Percentiles rank a stretch among this genome's conserved stretches.
phyloP scores from a whole-genome alignment of 768 basidiomycete species.

The Tulasnella sp. region DNA sequence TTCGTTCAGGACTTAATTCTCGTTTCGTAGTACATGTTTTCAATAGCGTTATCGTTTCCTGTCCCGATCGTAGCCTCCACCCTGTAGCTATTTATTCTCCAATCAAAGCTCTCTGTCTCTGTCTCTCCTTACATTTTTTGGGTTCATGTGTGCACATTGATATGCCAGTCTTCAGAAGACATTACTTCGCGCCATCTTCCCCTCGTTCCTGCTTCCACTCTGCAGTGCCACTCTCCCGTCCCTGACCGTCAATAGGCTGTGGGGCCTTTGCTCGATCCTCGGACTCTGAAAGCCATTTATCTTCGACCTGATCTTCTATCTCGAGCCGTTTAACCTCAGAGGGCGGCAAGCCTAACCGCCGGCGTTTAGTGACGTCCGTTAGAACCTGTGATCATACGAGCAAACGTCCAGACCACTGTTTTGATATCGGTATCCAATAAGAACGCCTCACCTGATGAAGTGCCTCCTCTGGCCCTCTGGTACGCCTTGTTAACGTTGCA shows the following conservation, averaged over 20 bases:
- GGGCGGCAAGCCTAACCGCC: conserved; percentile 37
- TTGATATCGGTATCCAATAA: conserved; percentile 8
- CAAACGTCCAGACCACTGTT: background rate
- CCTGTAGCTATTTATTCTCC: conserved; percentile 20
- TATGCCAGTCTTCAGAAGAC: conserved; percentile 1
- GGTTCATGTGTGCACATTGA: background rate
- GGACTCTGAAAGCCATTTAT: conserved; percentile 40
- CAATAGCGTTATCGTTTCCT: conserved; percentile 25
- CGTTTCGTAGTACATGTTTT: conserved; percentile 20
- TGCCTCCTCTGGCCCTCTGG: conserved; percentile 37
- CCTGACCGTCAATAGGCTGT: conserved; percentile 39
- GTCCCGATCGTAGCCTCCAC: conserved; percentile 11
- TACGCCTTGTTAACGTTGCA: conserved; percentile 32
- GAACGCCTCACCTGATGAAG: conserved; percentile 40
- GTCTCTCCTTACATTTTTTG: background rate
- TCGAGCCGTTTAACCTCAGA: conserved; percentile 37
- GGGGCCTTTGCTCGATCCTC: conserved; percentile 37
- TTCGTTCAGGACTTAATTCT: conserved; percentile 26
- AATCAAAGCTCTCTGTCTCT: conserved; percentile 8
- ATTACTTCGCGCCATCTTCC: conserved; percentile 38
- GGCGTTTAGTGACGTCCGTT: conserved; percentile 38
- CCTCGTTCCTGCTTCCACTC: conserved; percentile 45
- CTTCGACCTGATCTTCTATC: conserved; percentile 41
- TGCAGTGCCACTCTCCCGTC: conserved; percentile 43
- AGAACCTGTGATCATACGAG: conserved; percentile 38